Base-by-base conservation (phyloP, 2,329 filamentous ascomycete species). In the Cercospora brassicicola region DNA sequence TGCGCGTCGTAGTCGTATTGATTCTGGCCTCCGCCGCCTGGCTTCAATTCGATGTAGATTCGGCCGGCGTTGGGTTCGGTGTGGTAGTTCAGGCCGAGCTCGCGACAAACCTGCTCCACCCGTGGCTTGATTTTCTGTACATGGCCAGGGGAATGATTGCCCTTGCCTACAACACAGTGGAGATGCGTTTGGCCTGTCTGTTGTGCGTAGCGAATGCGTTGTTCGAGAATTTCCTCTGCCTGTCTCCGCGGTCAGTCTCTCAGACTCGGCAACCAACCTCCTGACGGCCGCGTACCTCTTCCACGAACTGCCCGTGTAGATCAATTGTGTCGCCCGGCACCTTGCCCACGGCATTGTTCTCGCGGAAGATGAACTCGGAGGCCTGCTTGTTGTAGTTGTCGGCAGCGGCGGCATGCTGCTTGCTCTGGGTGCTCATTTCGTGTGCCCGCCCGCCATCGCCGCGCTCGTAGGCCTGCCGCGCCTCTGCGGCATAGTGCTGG, bases 41-140 rank as follows among this genome's bases (percentile, higher is more conserved):
- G 73, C 73, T 90, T 88, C 71, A 98, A 83, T 77, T 97, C 91
- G 69, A 98, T 88, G 77, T 92, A 97, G 51, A 99, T 94, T 15
- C 93, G 84, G 0, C 95, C 95, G 8, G 90, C 91, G 74, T 99
- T 98, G 59, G 91, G 90, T 82, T 98, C 95, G 1, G 93, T 96
- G 66, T 86, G 82, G 80, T 91, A 97, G 75, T 93, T 87, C 64
- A 99, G 84, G 0, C 94, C 92, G 55, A 96, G 81, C 78, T 97
- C 91, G 59, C 84, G 86, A 80, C 94, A 93, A 59, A 98, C 84
- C 78, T 91, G 86, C 82, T 98, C 94, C 53, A 98, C 93, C 69
- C 91, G 87, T n/a, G 95, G 95, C 82, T 96, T 97, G 80, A 99
- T 89, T 84, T 95, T 97, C 80, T 97, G 93, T 26, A 98, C 86